These are phyloP conservation scores for Colletotrichum aenigma DNA, from an alignment of 2,329 filamentous ascomycete genomes.

Conservation along the genomic window DNA sequence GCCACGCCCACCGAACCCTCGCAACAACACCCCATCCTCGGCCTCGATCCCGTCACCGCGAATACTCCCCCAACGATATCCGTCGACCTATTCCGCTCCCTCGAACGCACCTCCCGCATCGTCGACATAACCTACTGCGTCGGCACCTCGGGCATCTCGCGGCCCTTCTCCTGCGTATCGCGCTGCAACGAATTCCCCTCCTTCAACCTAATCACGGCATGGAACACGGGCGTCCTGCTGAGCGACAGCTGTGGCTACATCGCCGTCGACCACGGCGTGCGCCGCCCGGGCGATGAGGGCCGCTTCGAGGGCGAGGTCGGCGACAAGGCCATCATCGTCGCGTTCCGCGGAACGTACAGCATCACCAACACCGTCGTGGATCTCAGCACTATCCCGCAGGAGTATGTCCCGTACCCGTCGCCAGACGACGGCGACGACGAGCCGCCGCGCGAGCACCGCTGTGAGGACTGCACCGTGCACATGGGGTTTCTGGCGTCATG, in stretches of 20 bases:
- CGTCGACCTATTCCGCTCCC: constrained; percentile 71
- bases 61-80: constrained; percentile 47
- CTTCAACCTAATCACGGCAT: constrained; percentile 81
- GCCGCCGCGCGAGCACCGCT: constrained; percentile 59
- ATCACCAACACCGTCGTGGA: constrained; percentile 91
- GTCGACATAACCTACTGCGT: constrained; percentile 97
- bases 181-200: constrained; percentile 83
- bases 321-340: constrained; percentile 70
- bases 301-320: constrained; percentile 28
- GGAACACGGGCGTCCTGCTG: constrained; percentile 87
- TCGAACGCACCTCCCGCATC: constrained; percentile 87
- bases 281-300: constrained; percentile 23
- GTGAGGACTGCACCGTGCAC: constrained; percentile 90
- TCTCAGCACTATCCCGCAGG: constrained; percentile 85
- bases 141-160: constrained; percentile 78
- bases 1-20: neutral
- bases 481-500: constrained; percentile 88
- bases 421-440: constrained; percentile 45
- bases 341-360: constrained; percentile 94
- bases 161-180: constrained; percentile 84
- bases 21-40: neutral
- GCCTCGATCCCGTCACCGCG: neutral
- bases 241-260: constrained; percentile 95
- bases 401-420: constrained; percentile 85
- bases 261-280: constrained; percentile 74